phyloP scores from a whole-genome alignment of 805 yeast genomes.

The Pichia nakasei region DNA sequence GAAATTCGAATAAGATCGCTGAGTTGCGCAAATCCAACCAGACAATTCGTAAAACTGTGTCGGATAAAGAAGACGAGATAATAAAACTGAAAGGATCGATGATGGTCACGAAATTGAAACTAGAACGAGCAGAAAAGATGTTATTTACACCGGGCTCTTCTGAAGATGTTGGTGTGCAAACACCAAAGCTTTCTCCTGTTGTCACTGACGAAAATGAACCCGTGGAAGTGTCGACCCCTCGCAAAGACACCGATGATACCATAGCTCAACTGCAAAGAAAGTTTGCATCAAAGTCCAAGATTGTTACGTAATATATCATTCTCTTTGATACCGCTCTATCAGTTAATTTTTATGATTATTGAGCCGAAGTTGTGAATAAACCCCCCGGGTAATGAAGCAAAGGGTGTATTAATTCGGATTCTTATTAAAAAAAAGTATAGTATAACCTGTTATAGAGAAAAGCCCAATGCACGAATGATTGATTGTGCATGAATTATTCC shows the following conservation, averaged over 20 bases:
- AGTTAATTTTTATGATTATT: too few relatives aligned
- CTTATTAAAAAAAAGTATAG: too few relatives aligned
- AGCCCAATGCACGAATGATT: too few relatives aligned
- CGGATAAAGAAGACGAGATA: constrained; percentile 4
- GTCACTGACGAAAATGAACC: not conserved
- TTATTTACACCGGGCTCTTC: not conserved
- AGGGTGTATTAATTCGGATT: too few relatives aligned
- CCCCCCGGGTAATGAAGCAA: too few relatives aligned
- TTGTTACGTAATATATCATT: not conserved
- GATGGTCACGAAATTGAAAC: constrained; percentile 4
- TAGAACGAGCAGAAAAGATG: constrained; percentile 5
- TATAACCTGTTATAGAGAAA: too few relatives aligned
- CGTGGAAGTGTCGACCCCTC: not conserved
- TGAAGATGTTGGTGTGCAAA: not conserved
- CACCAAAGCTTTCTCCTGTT: not conserved
- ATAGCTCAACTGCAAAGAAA: constrained; percentile 5
- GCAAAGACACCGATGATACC: constrained; percentile 5
- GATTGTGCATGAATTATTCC: too few relatives aligned
- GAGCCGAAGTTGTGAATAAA: too few relatives aligned
- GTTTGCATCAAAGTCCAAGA: constrained; percentile 5
- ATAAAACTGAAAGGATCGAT: constrained; percentile 2
- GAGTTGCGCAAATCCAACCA: not conserved
- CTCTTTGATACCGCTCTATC: too few relatives aligned
- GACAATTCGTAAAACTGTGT: not conserved
- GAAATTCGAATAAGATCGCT: not conserved